Conservation (phyloP, 192 early-diverging fungal genomes). For the Umbelopsis vinacea region DNA sequence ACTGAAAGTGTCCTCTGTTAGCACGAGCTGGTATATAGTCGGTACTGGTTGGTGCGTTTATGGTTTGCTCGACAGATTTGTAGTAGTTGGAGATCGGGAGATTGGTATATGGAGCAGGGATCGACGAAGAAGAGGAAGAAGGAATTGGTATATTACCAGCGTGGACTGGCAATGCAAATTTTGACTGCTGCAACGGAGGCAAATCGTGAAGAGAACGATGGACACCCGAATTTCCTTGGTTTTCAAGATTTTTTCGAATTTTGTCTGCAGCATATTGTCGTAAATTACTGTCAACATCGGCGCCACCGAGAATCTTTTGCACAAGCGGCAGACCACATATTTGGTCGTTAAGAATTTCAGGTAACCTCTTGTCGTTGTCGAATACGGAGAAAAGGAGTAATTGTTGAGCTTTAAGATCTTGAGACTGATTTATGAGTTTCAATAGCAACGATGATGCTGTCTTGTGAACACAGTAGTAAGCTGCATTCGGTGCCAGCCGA, state of each 20-base stretch:
- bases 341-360: constrained; percentile 78
- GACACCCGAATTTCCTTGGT: background rate
- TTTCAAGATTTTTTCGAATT: constrained; percentile 12
- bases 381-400: constrained; percentile 80
- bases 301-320: constrained; percentile 79
- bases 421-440: constrained; percentile 86
- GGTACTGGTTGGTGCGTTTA: background rate
- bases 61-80: background rate
- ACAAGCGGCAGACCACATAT: constrained; percentile 81
- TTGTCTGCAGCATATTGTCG: constrained; percentile 24
- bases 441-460: constrained; percentile 78
- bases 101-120: constrained; percentile 3
- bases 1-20: constrained; percentile 2
- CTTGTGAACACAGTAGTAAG: constrained; percentile 83
- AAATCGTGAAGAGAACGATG: constrained; percentile 13
- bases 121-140: background rate
- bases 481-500: constrained; percentile 74
- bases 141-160: background rate
- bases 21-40: constrained; percentile 24
- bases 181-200: background rate
- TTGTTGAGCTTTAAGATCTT: constrained; percentile 86
- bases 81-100: background rate
- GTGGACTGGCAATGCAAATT: background rate
- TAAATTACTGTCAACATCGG: constrained; percentile 67
- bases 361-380: constrained; percentile 61